Conservation (phyloP, 345 rosid genomes). For the Populus pruinosa region DNA sequence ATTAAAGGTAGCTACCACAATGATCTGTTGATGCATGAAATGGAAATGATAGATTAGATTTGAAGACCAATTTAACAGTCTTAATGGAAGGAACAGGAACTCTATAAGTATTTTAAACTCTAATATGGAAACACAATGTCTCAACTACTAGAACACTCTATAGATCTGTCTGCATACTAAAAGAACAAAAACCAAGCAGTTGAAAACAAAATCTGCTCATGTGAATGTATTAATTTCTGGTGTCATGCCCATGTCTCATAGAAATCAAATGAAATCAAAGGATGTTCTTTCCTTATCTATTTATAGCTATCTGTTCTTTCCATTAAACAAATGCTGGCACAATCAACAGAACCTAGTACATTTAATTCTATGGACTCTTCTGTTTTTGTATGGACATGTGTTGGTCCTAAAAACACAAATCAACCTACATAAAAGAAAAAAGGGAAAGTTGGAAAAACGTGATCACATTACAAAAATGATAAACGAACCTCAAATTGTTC, state of each 20-base stretch:
- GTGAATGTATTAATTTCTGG: neutral
- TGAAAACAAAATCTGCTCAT: neutral
- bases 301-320: neutral
- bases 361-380: neutral
- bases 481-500: constrained; percentile 32
- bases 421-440: neutral
- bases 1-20: neutral
- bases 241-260: neutral
- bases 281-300: neutral
- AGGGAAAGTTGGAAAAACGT: neutral
- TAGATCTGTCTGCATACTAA: neutral
- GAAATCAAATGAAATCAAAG: neutral
- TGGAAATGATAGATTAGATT: neutral
- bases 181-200: neutral
- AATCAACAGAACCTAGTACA: neutral
- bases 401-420: neutral
- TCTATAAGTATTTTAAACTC: neutral
- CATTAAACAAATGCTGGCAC: neutral
- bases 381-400: neutral
- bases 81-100: neutral
- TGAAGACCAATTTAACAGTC: neutral
- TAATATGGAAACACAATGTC: neutral
- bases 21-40: neutral
- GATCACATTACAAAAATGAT: neutral
- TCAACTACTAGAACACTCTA: neutral